Percentiles rank a stretch among this genome's conserved stretches.
Conservation (phyloP, 2,329 filamentous ascomycete species). For the Aspergillus sclerotialis region DNA sequence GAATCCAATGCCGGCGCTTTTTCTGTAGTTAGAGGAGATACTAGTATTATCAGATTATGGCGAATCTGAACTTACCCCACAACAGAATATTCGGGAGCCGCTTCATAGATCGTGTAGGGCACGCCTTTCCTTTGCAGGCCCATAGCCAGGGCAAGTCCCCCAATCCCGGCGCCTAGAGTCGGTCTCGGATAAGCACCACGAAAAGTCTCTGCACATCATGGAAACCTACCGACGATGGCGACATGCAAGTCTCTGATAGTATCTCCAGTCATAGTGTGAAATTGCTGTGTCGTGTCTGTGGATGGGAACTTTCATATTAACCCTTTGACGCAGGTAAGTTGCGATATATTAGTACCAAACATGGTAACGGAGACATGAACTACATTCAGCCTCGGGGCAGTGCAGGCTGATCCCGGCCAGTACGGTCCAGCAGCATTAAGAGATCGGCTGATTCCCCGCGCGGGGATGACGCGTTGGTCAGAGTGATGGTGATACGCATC, state of each 20-base stretch:
- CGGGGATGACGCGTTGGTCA: too few relatives aligned
- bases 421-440: too few relatives aligned
- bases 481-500: too few relatives aligned
- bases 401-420: too few relatives aligned
- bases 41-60: not conserved
- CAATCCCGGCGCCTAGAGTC: conserved; percentile 2
- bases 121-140: conserved; percentile 7
- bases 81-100: conserved; percentile 7
- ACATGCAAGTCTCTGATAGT: not conserved
- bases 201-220: not conserved
- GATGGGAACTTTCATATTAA: too few relatives aligned
- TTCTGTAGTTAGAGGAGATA: not conserved
- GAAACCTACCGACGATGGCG: not conserved
- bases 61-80: conserved; percentile 6
- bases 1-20: conserved; percentile 8
- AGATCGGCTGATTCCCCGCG: too few relatives aligned
- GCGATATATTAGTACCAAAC: too few relatives aligned
- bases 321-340: too few relatives aligned
- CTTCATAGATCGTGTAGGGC: conserved; percentile 9
- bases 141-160: conserved; percentile 7
- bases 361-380: too few relatives aligned
- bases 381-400: too few relatives aligned
- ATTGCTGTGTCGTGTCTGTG: too few relatives aligned
- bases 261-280: not conserved
- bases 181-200: not conserved